Evolutionary conservation across 1,284 basidiomycete genomes (phyloP).

Genomic region (Naganishia liquefaciens): DNA sequence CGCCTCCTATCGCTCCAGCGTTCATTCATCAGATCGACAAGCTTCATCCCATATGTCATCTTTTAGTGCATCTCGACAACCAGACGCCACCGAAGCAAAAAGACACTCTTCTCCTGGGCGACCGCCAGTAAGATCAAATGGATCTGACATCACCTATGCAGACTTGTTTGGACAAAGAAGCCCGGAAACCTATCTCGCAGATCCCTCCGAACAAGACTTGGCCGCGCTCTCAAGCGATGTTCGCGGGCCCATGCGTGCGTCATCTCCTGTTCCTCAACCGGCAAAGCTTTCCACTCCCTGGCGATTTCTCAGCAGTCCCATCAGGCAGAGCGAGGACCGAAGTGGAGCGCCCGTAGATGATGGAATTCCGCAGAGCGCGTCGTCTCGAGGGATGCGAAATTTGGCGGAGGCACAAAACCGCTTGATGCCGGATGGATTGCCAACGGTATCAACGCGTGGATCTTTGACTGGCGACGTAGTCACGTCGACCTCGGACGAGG

Average conservation of each 20-base stretch:
- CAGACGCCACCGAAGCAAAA: background rate
- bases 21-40: constrained; percentile 9
- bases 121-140: background rate
- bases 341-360: background rate
- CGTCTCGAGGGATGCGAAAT: background rate
- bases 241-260: background rate
- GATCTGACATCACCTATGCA: background rate
- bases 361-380: background rate
- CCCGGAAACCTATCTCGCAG: constrained; percentile 12
- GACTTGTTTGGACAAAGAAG: constrained; percentile 16
- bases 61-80: background rate
- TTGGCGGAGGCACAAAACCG: constrained; percentile 2
- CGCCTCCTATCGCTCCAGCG: background rate
- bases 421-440: constrained; percentile 15
- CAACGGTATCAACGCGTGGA: background rate
- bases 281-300: constrained; percentile 5
- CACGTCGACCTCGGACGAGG: constrained; percentile 4
- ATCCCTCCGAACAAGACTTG: constrained; percentile 6
- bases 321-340: constrained; percentile 13
- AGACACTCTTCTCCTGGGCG: background rate
- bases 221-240: background rate
- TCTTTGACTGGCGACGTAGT: background rate
- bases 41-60: background rate
- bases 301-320: constrained; percentile 25
- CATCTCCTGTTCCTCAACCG: background rate